These are phyloP conservation scores for Eucalyptus erythrocorys DNA, from an alignment of 345 rosid species.

Conservation along the genomic window DNA sequence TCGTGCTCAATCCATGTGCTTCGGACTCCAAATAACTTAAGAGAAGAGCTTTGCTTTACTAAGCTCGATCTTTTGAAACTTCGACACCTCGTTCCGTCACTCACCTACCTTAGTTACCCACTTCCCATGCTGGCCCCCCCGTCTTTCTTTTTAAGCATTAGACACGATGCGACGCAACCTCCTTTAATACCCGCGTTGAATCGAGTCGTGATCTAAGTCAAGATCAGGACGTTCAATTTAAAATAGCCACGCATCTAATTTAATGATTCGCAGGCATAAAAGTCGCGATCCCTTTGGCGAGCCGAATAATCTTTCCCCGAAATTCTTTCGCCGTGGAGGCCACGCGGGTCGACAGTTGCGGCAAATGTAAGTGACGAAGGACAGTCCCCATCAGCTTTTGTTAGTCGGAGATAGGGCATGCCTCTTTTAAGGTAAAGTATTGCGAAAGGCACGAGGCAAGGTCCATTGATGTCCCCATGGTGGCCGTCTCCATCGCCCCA, in stretches of 20 bases:
- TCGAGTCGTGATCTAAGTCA: not conserved
- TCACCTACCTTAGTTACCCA: not conserved
- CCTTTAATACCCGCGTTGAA: not conserved
- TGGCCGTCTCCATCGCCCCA: not conserved
- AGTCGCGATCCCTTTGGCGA: not conserved
- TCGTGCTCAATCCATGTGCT: not conserved
- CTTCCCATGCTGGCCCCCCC: not conserved
- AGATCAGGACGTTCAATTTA: not conserved
- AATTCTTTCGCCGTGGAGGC: not conserved
- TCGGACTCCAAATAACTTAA: not conserved
- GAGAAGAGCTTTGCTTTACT: not conserved
- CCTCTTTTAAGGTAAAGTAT: not conserved
- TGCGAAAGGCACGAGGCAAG: not conserved
- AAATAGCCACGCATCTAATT: not conserved
- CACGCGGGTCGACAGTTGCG: not conserved
- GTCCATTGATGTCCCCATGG: not conserved
- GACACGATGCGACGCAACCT: not conserved
- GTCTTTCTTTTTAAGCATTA: not conserved
- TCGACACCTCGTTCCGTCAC: not conserved
- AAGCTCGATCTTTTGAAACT: not conserved
- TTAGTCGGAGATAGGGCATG: not conserved
- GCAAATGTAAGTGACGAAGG: not conserved
- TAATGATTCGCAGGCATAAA: not conserved
- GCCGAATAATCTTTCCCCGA: not conserved
- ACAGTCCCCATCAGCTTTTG: not conserved